These are phyloP conservation scores for Russula sp. DNA, from an alignment of 768 basidiomycete species.

Conservation along the genomic window DNA sequence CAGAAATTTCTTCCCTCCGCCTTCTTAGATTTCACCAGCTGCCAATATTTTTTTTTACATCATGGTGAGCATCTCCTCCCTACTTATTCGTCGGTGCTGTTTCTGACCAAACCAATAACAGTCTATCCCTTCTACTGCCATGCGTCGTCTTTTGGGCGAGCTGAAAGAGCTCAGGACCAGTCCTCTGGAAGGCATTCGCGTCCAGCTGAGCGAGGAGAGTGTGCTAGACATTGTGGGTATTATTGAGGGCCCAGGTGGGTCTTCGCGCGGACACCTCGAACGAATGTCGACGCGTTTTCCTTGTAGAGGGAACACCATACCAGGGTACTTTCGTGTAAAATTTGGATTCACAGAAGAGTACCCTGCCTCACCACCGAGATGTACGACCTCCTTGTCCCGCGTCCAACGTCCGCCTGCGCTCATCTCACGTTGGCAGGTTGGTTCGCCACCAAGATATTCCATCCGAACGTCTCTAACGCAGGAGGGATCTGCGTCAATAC, in stretches of 20 bases:
- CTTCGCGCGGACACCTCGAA: not conserved
- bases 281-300: conserved; percentile 18
- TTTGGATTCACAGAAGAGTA: conserved; percentile 94
- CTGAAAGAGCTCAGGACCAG: conserved; percentile 69
- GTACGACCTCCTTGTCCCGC: conserved; percentile 41
- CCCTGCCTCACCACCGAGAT: conserved; percentile 90
- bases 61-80: conserved; percentile 1
- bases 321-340: conserved; percentile 63
- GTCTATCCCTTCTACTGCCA: conserved; percentile 47
- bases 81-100: not conserved
- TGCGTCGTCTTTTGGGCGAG: conserved; percentile 87
- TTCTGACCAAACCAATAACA: conserved; percentile 15
- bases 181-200: conserved; percentile 87
- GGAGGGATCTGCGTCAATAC: conserved; percentile 98
- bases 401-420: not conserved
- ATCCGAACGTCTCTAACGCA: conserved; percentile 84
- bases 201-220: conserved; percentile 81
- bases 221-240: conserved; percentile 83
- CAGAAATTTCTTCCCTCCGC: conserved; percentile 1
- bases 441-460: conserved; percentile 93
- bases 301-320: conserved; percentile 58
- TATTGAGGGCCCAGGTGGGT: conserved; percentile 84
- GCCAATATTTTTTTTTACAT: not conserved
- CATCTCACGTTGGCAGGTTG: conserved; percentile 49
- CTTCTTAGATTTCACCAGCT: not conserved